Evolutionary conservation across 2,329 filamentous ascomycete species (phyloP).

Genomic region (Aspergillus aculeatus): DNA sequence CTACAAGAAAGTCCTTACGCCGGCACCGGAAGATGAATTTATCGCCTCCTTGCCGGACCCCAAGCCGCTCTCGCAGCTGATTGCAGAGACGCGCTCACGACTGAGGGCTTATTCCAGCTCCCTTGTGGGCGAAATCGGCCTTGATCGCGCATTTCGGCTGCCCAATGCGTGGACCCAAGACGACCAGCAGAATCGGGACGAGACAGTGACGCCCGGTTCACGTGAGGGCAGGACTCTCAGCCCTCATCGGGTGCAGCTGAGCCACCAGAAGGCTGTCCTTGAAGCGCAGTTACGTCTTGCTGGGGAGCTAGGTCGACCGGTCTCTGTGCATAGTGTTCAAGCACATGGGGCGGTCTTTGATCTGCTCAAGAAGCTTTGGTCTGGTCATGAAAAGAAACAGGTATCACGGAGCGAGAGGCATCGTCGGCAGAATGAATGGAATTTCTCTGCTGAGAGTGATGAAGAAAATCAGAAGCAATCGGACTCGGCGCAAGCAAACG

Average conservation of each 20-base stretch:
- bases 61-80: slow-evolving; percentile 51
- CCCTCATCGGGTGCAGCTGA: slow-evolving; percentile 55
- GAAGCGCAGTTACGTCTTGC: slow-evolving; percentile 59
- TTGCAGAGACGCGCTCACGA: slow-evolving; percentile 50
- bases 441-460: slow-evolving; percentile 31
- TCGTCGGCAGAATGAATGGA: slow-evolving; percentile 31
- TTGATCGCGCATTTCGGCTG: slow-evolving; percentile 62
- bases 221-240: slow-evolving; percentile 59
- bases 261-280: slow-evolving; percentile 60
- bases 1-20: slow-evolving; percentile 55
- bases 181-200: slow-evolving; percentile 34
- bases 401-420: slow-evolving; percentile 51
- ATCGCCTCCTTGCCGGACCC: slow-evolving; percentile 55
- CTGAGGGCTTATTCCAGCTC: slow-evolving; percentile 54
- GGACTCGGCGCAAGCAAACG: background rate
- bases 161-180: slow-evolving; percentile 50
- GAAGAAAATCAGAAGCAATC: slow-evolving; percentile 23
- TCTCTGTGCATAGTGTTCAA: slow-evolving; percentile 64
- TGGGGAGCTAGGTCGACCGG: slow-evolving; percentile 56
- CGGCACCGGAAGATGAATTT: slow-evolving; percentile 47
- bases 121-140: slow-evolving; percentile 61
- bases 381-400: slow-evolving; percentile 53
- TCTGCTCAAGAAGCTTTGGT: slow-evolving; percentile 56
- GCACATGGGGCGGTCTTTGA: slow-evolving; percentile 61
- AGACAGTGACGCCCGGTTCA: slow-evolving; percentile 56